Evolutionary conservation across 2,329 filamentous ascomycete genomes (phyloP).

Genomic region (Aurifilum marmelostoma): DNA sequence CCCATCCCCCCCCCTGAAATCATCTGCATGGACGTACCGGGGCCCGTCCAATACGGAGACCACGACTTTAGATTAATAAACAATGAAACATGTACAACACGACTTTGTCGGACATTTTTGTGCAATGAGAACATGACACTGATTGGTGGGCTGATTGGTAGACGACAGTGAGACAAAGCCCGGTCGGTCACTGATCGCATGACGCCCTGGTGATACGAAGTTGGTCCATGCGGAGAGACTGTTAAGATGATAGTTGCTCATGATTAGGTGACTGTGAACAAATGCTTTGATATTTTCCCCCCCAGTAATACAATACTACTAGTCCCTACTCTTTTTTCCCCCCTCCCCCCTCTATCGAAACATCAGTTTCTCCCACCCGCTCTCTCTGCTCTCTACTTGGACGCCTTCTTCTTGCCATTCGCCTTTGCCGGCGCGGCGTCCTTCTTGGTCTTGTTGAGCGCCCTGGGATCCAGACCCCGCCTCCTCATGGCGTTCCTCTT

Average conservation of each 20-base stretch:
- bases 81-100: slow-evolving; percentile 17
- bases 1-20: background rate
- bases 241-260: background rate
- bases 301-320: no score
- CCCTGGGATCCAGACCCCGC: slow-evolving; percentile 74
- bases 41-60: slow-evolving; percentile 4
- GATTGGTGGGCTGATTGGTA: background rate
- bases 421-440: background rate
- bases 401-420: slow-evolving; percentile 18
- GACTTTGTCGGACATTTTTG: background rate
- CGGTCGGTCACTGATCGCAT: no score
- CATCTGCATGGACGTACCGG: slow-evolving; percentile 5
- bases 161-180: background rate
- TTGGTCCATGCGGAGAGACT: background rate
- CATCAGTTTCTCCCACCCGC: no score
- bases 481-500: slow-evolving; percentile 73
- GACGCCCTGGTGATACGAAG: background rate
- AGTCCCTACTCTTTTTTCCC: no score
- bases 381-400: slow-evolving; percentile 16
- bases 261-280: background rate
- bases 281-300: background rate
- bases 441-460: slow-evolving; percentile 42
- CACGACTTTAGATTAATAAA: slow-evolving; percentile 14
- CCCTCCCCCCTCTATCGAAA: no score
- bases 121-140: no score